Evolutionary conservation across 2,329 filamentous ascomycete genomes (phyloP), one percentile per base, ranked within the genome.

Genomic region (Xylogone sp.): DNA sequence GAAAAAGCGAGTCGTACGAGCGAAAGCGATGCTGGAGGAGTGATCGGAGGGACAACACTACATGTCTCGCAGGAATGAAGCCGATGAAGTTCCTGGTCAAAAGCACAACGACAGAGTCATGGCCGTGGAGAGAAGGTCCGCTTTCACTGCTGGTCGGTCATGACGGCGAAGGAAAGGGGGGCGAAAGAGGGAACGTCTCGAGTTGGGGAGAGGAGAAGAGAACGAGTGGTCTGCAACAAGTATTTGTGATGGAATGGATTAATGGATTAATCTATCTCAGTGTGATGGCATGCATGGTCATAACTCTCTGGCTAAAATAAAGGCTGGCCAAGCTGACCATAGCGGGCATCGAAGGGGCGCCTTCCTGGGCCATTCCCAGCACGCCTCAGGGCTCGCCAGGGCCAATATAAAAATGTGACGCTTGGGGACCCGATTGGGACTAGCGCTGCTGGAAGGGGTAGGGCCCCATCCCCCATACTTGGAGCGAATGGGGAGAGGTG

Each of bases 281-380:
- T 56, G 56, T 56, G 58, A 58, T 58, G 52, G 59, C 55, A 52
- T 53, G 58, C 59, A 58, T 56, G 57, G 56, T 50, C 49, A 48
- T 55, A 60, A 60, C 34, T 59, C 34, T 59, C 55, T 62, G 59
- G 59, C 58, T 62, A 60, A 62, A 60, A 50, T 44, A 54, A 50
- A 53, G 48, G 52, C 49, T 55, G 55, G 53, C 54, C 48, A 54
- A 56, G 56, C 51, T 49, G 53, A 53, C 34, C 53, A 49, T 16
- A 39, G 34, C 34, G 13, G 12, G 34, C 46, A 46, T 58, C 56
- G 55, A 56, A 54, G 52, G 53, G 55, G 52, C 53, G 59, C 54
- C 46, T 45, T 54, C 53, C 52, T 50, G 54, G 52, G 55, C 50
- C 52, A 42, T 44, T 51, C 51, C 51, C 48, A 50, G 12, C 42